Conservation (phyloP, 2,329 filamentous ascomycete genomes). For the Metarhizium brunneum region DNA sequence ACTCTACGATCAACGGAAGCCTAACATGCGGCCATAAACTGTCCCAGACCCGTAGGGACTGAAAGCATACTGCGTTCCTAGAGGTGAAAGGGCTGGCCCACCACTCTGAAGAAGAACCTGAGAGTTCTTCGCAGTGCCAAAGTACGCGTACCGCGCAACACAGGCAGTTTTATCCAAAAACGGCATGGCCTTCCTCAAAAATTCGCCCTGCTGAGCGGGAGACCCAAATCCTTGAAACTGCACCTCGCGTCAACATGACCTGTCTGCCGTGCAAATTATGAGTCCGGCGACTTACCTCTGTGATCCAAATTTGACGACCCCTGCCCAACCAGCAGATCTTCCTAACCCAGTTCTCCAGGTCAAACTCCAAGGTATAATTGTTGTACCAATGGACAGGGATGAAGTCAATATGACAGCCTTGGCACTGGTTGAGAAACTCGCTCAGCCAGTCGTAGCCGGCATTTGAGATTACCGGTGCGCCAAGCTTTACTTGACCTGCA, state of each 20-base stretch:
- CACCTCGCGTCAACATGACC: background rate
- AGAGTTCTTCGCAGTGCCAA: slow-evolving; percentile 14
- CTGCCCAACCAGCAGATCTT: slow-evolving; percentile 21
- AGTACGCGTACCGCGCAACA: slow-evolving; percentile 32
- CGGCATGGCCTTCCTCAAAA: slow-evolving; percentile 31
- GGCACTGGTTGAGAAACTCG: slow-evolving; percentile 31
- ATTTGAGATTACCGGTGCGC: slow-evolving; percentile 39
- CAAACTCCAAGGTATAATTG: slow-evolving; percentile 20
- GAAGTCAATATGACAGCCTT: slow-evolving; percentile 32
- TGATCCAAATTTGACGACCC: background rate
- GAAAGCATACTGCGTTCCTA: background rate
- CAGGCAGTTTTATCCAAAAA: slow-evolving; percentile 30
- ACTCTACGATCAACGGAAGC: no score
- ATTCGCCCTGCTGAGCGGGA: slow-evolving; percentile 24
- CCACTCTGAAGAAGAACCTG: slow-evolving; percentile 9
- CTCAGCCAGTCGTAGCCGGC: slow-evolving; percentile 32
- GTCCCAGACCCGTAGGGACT: background rate
- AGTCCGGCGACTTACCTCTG: background rate
- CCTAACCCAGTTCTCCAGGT: slow-evolving; percentile 33
- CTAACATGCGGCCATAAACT: background rate
- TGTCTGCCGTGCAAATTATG: background rate
- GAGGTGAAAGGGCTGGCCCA: slow-evolving; percentile 1
- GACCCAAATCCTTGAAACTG: slow-evolving; percentile 23
- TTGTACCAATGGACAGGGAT: slow-evolving; percentile 40
- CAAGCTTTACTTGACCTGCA: slow-evolving; percentile 31